Base-by-base conservation (phyloP, 352 stramenopile species). In the Thalassiosira mediterranea region DNA sequence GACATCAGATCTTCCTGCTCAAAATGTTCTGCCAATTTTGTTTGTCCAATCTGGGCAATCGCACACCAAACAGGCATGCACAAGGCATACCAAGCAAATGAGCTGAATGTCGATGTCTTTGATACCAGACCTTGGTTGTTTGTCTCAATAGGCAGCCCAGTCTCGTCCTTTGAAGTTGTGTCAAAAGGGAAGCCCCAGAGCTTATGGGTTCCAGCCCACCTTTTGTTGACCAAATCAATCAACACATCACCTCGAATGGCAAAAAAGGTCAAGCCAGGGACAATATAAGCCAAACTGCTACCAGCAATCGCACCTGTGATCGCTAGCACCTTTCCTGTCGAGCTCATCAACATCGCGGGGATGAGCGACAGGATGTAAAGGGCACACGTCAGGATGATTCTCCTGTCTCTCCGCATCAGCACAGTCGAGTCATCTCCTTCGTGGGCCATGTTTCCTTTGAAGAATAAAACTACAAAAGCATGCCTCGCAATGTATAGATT, bases 401-500 rank as follows among this genome's bases (percentile, higher is more conserved):
- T 49, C 44, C 86, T 56, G 58, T 89, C 81, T 29, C 71, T 63
- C 23, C 86, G 66, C 26, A 19, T 21, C 26, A 90, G 61, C 21
- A 88, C 59, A n/a, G 42, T 76, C 5, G 62, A 61, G 48, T 91
- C 84, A 28, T 91, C 79, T 72, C 86, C 86, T 63, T 90, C 85
- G 53, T 91, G 85, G 28, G 85, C 85, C 25, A 66, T 81, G 38
- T 75, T 61, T 56, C 85, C 85, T 65, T 88, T 37, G 57, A 91
- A 92, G 32, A 90, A 81, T 17, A 90, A 28, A 0, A 89, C 84
- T 10, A 92, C 73, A 65, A 79, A 88, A 58, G 77, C 78, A 65
- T 92, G 87, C 8, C 87, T 59, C 31, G 79, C 78, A 29, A 92
- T 83, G 64, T 89, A 92, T 17, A 72, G 72, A 71, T 91, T 87